Conservation (phyloP, 805 yeast species). For the Schizosaccharomyces japonicus region DNA sequence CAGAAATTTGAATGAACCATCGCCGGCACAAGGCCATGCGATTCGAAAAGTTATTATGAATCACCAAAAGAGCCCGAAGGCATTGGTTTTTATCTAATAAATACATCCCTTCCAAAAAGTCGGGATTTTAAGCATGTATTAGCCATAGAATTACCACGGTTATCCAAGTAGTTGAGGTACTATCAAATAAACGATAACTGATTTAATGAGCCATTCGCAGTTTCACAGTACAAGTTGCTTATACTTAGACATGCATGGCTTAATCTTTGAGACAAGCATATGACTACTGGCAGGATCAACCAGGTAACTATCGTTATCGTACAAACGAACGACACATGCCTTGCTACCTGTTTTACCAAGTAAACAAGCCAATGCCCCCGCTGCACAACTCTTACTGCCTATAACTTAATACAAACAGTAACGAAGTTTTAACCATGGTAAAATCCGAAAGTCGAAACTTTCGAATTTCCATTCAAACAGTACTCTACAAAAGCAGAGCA, state of each 20-base stretch:
- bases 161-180: conserved; percentile 25
- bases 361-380: conserved; percentile 19
- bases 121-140: conserved; percentile 25
- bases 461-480: conserved; percentile 25
- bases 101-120: conserved; percentile 20
- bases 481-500: conserved; percentile 24
- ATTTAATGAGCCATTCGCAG: conserved; percentile 29
- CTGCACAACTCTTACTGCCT: conserved; percentile 25
- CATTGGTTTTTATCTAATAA: conserved; percentile 25
- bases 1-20: conserved; percentile 27
- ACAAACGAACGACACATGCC: conserved; percentile 24
- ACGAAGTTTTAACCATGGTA: conserved; percentile 26
- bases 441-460: conserved; percentile 24
- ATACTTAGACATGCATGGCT: conserved; percentile 28
- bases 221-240: conserved; percentile 26
- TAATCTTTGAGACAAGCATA: conserved; percentile 30
- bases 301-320: conserved; percentile 21
- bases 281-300: conserved; percentile 31
- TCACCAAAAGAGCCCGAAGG: conserved; percentile 23
- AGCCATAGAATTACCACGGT: conserved; percentile 28
- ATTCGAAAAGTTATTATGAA: conserved; percentile 22
- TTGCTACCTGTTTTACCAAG: conserved; percentile 23
- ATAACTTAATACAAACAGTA: conserved; percentile 21
- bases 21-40: conserved; percentile 24
- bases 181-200: conserved; percentile 28